These are phyloP conservation scores for Ceratobasidium sp. DNA, from an alignment of 1,284 basidiomycete species.

Conservation along the genomic window DNA sequence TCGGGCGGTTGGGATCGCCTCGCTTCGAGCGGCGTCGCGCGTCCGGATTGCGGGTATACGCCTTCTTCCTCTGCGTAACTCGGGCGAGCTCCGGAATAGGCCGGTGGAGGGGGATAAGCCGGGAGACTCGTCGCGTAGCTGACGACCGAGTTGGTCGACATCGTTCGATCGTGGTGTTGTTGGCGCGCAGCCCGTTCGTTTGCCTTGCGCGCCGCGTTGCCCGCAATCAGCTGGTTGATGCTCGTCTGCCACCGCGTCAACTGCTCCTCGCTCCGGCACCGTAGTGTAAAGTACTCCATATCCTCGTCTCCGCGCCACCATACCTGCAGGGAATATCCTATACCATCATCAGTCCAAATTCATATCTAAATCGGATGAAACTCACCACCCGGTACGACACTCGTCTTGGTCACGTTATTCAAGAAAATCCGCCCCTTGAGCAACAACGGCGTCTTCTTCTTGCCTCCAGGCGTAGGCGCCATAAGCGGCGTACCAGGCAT, in stretches of 20 bases:
- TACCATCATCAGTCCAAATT: conserved; percentile 45
- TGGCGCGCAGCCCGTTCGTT: conserved; percentile 50
- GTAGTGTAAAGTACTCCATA: conserved; percentile 93
- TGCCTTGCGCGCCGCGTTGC: conserved; percentile 45
- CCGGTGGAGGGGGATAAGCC: conserved; percentile 37
- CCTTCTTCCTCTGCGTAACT: conserved; percentile 64
- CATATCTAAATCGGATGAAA: background rate
- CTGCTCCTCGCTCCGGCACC: conserved; percentile 94
- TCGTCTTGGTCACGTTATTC: conserved; percentile 90
- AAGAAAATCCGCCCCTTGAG: conserved; percentile 98
- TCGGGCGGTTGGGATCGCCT: conserved; percentile 70
- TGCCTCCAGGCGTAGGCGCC: conserved; percentile 66
- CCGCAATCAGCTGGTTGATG: conserved; percentile 87
- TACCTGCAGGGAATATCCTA: conserved; percentile 73
- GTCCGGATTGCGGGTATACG: conserved; percentile 65
- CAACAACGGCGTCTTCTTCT: conserved; percentile 85
- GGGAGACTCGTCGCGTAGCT: conserved; percentile 47
- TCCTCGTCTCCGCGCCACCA: conserved; percentile 96
- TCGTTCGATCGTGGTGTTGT: conserved; percentile 41
- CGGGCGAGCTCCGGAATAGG: conserved; percentile 64
- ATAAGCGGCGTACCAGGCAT: conserved; percentile 57
- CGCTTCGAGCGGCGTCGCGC: conserved; percentile 76
- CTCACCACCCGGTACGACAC: conserved; percentile 60
- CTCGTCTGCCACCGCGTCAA: conserved; percentile 92
- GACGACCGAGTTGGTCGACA: conserved; percentile 42